Conservation (phyloP, 2,329 filamentous ascomycete genomes). For the Bipolaris bicolor region DNA sequence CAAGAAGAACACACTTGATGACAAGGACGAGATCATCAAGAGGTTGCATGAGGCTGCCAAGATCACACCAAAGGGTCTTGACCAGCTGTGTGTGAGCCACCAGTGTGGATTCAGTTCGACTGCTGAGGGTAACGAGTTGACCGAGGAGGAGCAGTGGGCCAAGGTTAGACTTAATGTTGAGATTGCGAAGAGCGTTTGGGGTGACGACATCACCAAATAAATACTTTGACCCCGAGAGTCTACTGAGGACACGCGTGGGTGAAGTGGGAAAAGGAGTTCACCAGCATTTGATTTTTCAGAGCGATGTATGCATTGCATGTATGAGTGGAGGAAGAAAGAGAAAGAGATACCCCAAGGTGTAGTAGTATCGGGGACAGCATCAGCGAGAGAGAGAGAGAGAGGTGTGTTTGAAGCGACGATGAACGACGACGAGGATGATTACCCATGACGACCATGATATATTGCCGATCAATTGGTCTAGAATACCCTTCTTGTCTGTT, state of each 20-base stretch:
- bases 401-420: too few species aligned
- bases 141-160: conserved; percentile 64
- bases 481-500: too few species aligned
- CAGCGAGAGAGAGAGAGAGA: too few species aligned
- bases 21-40: conserved; percentile 51
- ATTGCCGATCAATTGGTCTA: too few species aligned
- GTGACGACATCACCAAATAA: conserved; percentile 51
- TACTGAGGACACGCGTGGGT: neutral
- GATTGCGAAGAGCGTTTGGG: conserved; percentile 65
- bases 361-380: too few species aligned
- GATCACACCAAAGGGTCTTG: conserved; percentile 59
- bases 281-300: too few species aligned
- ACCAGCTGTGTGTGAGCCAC: conserved; percentile 63
- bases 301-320: too few species aligned
- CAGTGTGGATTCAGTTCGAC: conserved; percentile 66
- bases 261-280: neutral
- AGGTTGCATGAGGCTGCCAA: conserved; percentile 47
- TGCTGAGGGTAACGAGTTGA: conserved; percentile 63
- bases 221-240: neutral
- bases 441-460: neutral
- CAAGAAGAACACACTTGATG: conserved; percentile 65
- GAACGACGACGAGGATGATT: neutral
- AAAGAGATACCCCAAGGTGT: too few species aligned
- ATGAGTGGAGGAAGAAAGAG: too few species aligned
- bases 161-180: conserved; percentile 62